A percentile compares a stretch with the other conserved stretches of the same genome.
Conservation (phyloP, 352 stramenopile genomes). For the Globisporangium barbulae region DNA sequence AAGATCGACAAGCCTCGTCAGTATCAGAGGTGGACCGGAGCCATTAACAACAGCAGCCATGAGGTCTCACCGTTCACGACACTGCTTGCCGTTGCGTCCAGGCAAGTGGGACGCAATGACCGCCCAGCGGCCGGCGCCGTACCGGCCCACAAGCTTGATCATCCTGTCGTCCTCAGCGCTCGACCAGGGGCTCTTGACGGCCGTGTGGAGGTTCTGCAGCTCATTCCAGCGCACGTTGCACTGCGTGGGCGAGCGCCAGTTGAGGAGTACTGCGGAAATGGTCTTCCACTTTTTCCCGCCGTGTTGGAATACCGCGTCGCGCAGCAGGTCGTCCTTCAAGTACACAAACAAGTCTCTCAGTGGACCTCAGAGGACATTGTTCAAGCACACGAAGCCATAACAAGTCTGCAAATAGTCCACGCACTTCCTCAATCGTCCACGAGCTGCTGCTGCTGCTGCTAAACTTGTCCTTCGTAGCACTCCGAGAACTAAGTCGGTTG, state of each 20-base stretch:
- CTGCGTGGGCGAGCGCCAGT: background rate
- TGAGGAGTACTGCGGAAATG: background rate
- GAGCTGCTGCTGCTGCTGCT: background rate
- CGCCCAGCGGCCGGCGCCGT: constrained; percentile 49
- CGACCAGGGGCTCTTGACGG: constrained; percentile 35
- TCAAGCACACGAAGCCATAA: background rate
- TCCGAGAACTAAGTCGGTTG: background rate
- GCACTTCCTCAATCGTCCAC: background rate
- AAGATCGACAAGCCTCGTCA: background rate
- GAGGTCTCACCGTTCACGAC: constrained; percentile 40
- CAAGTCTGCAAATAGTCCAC: background rate
- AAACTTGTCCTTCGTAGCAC: background rate
- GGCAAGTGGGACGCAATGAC: constrained; percentile 56
- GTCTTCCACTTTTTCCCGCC: background rate
- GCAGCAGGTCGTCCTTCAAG: constrained; percentile 1
- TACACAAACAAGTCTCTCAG: too few species aligned
- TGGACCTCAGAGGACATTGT: background rate
- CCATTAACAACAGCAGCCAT: too few species aligned
- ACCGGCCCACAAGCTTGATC: constrained; percentile 28
- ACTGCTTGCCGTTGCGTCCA: constrained; percentile 69
- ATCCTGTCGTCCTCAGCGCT: constrained; percentile 43
- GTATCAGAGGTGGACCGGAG: background rate
- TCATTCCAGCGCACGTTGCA: constrained; percentile 29
- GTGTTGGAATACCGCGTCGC: background rate
- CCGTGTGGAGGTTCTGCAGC: constrained; percentile 31